A percentile compares a stretch with the other conserved stretches of the same genome.
These are phyloP conservation scores for Quercus glauca DNA, from an alignment of 306 rosid genomes.

Conservation along the genomic window DNA sequence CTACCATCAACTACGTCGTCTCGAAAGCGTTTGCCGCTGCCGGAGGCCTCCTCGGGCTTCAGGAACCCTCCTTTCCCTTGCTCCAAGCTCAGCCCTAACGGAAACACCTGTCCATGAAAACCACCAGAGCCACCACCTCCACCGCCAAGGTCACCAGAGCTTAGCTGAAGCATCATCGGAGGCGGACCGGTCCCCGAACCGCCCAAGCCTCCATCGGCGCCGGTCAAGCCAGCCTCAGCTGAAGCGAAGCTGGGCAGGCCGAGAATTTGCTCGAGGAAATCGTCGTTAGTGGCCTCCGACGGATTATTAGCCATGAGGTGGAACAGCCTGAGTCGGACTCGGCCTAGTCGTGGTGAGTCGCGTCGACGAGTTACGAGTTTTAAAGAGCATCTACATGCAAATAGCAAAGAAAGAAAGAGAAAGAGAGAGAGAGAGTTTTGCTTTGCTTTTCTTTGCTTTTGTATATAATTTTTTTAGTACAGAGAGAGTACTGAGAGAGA, in stretches of 20 bases:
- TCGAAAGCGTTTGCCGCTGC: slow-evolving; percentile 76
- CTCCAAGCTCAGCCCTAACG: slow-evolving; percentile 84
- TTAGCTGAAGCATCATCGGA: slow-evolving; percentile 84
- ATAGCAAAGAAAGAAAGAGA: neutral
- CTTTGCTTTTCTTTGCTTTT: neutral
- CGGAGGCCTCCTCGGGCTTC: slow-evolving; percentile 86
- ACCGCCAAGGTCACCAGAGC: slow-evolving; percentile 55
- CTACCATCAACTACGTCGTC: slow-evolving; percentile 65
- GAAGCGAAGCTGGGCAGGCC: slow-evolving; percentile 67
- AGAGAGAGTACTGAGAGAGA: neutral
- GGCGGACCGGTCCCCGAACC: slow-evolving; percentile 33
- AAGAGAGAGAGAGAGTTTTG: slow-evolving; percentile 1
- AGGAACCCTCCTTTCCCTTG: slow-evolving; percentile 71
- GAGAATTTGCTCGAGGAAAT: slow-evolving; percentile 90
- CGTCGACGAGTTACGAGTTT: slow-evolving; percentile 19
- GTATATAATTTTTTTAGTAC: neutral
- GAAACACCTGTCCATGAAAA: slow-evolving; percentile 67
- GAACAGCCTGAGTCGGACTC: slow-evolving; percentile 14
- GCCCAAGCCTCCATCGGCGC: slow-evolving; percentile 41
- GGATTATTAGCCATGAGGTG: slow-evolving; percentile 71
- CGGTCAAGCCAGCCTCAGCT: slow-evolving; percentile 49
- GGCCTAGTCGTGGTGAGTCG: slow-evolving; percentile 30
- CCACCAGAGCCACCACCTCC: slow-evolving; percentile 32
- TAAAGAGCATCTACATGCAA: slow-evolving; percentile 42
- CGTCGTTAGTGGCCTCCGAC: slow-evolving; percentile 71